Percentiles rank a stretch among this genome's conserved stretches.
These are phyloP conservation scores for Fusarium nematophilum DNA, from an alignment of 2,329 filamentous ascomycete genomes.

Conservation along the genomic window DNA sequence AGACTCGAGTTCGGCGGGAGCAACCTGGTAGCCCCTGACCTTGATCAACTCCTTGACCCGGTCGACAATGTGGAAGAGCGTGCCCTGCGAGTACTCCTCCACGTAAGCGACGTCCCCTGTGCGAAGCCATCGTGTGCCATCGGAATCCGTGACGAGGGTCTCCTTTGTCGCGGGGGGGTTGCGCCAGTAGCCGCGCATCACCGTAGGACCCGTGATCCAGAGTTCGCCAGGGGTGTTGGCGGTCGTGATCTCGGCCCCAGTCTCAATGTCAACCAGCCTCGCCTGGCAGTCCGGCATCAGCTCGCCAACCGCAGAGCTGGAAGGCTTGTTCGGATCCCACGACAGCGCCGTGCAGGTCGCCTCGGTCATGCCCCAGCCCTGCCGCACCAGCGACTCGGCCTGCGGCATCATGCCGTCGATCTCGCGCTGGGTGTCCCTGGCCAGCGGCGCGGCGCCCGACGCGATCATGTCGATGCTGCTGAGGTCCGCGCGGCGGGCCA, in stretches of 20 bases:
- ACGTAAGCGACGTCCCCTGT: slow-evolving; percentile 81
- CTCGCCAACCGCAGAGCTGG: slow-evolving; percentile 43
- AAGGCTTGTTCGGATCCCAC: slow-evolving; percentile 71
- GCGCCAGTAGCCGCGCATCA: slow-evolving; percentile 83
- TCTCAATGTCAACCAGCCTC: slow-evolving; percentile 71
- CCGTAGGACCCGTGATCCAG: slow-evolving; percentile 76
- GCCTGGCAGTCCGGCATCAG: slow-evolving; percentile 61
- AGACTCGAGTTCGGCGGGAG: slow-evolving; percentile 62
- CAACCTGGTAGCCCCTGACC: slow-evolving; percentile 69
- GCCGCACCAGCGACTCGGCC: slow-evolving; percentile 56
- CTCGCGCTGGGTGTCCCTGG: slow-evolving; percentile 58
- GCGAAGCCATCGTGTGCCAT: slow-evolving; percentile 73
- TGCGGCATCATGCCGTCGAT: slow-evolving; percentile 63
- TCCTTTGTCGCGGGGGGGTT: slow-evolving; percentile 74
- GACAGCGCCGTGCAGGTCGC: slow-evolving; percentile 76
- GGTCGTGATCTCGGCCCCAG: slow-evolving; percentile 61
- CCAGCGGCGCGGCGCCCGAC: slow-evolving; percentile 77
- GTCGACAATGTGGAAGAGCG: slow-evolving; percentile 75
- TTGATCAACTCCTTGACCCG: slow-evolving; percentile 75
- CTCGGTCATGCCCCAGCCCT: slow-evolving; percentile 93
- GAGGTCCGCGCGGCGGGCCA: slow-evolving; percentile 73
- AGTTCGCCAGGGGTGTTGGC: slow-evolving; percentile 73
- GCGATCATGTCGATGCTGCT: slow-evolving; percentile 70
- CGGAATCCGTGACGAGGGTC: slow-evolving; percentile 59
- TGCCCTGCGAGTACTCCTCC: slow-evolving; percentile 64